These are phyloP conservation scores for Coemansia sp. DNA, from an alignment of 192 early-diverging fungal species.

Conservation along the genomic window DNA sequence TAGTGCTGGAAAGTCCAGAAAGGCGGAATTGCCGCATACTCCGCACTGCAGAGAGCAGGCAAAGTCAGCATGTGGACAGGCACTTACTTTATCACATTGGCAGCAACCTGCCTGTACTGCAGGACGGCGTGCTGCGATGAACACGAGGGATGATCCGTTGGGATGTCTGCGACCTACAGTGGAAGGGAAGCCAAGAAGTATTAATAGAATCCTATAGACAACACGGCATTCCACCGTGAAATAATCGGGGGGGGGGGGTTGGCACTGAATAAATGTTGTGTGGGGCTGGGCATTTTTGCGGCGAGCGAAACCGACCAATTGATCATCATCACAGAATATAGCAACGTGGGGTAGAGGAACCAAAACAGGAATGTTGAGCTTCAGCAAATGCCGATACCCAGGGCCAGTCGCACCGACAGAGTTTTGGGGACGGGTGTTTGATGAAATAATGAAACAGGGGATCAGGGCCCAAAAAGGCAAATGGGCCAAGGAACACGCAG, in stretches of 20 bases:
- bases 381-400: background rate
- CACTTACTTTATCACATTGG: constrained; percentile 32
- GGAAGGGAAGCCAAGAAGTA: constrained; percentile 21
- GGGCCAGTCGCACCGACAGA: background rate
- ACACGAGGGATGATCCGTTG: constrained; percentile 93
- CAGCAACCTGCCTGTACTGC: constrained; percentile 76
- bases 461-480: background rate
- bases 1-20: background rate
- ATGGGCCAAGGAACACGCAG: too few relatives aligned
- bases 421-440: background rate
- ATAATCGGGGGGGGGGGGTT: background rate
- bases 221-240: background rate
- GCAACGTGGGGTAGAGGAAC: too few relatives aligned
- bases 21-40: background rate
- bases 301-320: background rate
- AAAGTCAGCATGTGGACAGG: background rate
- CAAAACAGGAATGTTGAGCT: background rate
- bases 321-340: background rate
- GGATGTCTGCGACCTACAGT: constrained; percentile 82
- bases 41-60: background rate
- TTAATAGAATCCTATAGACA: background rate
- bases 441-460: background rate
- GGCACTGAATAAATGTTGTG: too few relatives aligned
- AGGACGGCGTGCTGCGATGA: constrained; percentile 94
- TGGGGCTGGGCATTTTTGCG: too few relatives aligned